phyloP scores from a whole-genome alignment of 1,284 basidiomycete genomes.

The Austroboletus rostrupii region DNA sequence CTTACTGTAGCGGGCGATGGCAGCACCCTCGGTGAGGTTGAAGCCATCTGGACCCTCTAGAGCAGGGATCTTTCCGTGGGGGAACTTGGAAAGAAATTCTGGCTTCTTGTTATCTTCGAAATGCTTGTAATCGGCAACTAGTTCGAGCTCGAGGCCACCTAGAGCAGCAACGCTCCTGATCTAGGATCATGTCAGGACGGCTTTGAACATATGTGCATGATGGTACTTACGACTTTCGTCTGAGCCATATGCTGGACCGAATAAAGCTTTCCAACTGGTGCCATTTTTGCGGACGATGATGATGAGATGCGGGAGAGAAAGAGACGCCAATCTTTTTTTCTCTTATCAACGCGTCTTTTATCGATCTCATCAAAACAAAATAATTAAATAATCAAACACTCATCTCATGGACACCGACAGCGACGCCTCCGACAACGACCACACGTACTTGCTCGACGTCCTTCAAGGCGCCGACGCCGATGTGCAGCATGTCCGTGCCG shows the following conservation, averaged over 20 bases:
- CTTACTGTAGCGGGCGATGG: constrained; percentile 90
- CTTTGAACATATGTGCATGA: background rate
- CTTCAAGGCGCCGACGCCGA: constrained; percentile 11
- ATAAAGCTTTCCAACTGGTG: constrained; percentile 61
- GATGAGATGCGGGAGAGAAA: constrained; percentile 3
- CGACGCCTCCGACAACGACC: constrained; percentile 28
- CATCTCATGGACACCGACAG: constrained; percentile 27
- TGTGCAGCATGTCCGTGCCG: constrained; percentile 33
- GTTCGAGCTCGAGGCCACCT: constrained; percentile 65
- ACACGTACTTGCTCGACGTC: constrained; percentile 12
- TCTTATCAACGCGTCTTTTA: constrained; percentile 32
- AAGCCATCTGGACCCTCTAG: constrained; percentile 79
- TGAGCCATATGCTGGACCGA: constrained; percentile 38
- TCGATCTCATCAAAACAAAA: constrained; percentile 25
- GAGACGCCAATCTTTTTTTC: constrained; percentile 12
- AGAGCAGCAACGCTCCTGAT: constrained; percentile 72
- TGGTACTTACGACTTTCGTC: constrained; percentile 49
- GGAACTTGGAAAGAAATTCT: constrained; percentile 78
- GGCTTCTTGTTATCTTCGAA: constrained; percentile 74
- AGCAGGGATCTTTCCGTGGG: constrained; percentile 82
- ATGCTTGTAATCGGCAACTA: constrained; percentile 57
- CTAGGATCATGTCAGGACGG: constrained; percentile 34
- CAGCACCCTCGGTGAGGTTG: constrained; percentile 72
- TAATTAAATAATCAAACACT: constrained; percentile 15
- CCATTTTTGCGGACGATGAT: constrained; percentile 38